A percentile compares a stretch with the other conserved stretches of the same genome.
phyloP scores from a whole-genome alignment of 2,329 filamentous ascomycete species.

The Aspergillus fumigatus region DNA sequence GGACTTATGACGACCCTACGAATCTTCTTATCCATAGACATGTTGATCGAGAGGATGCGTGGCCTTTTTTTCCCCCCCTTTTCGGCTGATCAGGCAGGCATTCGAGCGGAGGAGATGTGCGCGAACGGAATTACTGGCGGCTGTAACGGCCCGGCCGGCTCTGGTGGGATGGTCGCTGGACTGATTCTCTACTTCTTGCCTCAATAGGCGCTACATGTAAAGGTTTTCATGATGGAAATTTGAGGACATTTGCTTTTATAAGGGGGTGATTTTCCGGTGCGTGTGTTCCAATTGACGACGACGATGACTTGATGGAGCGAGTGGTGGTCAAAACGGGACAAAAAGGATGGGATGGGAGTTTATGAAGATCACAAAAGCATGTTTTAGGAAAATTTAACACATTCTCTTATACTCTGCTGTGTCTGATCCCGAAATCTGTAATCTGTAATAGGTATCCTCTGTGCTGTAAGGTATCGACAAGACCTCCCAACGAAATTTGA shows the following conservation, averaged over 20 bases:
- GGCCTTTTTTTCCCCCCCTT: background rate
- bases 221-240: background rate
- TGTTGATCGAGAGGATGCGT: constrained; percentile 12
- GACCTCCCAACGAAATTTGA: background rate
- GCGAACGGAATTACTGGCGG: background rate
- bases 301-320: background rate
- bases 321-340: background rate
- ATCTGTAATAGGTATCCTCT: background rate
- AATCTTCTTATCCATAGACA: constrained; percentile 21
- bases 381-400: constrained; percentile 4
- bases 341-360: background rate
- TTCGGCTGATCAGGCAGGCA: background rate
- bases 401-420: background rate
- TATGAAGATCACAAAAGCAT: constrained; percentile 4
- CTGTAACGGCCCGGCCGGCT: background rate
- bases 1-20: constrained; percentile 24
- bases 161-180: background rate
- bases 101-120: background rate
- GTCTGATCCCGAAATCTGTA: background rate
- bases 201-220: background rate
- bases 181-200: background rate
- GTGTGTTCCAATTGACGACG: background rate
- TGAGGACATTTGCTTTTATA: background rate
- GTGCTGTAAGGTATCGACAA: background rate
- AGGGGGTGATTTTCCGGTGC: background rate